Conservation (phyloP, 176 grass and related monocot genomes). For the Carex myosuroides region DNA sequence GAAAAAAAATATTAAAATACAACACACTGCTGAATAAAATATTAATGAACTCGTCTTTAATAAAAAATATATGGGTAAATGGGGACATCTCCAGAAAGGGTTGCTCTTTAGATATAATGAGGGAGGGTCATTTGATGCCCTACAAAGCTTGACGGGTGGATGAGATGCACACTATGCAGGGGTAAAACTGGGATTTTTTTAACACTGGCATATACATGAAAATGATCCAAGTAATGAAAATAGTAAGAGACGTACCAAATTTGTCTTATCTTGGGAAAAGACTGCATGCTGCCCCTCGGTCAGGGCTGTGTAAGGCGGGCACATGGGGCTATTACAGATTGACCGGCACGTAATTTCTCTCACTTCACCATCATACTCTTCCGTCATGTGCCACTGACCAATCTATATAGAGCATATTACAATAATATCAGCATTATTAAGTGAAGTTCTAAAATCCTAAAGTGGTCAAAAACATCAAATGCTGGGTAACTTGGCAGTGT, state of each 20-base stretch:
- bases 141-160: background rate
- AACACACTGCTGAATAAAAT: background rate
- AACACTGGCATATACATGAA: background rate
- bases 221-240: background rate
- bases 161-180: background rate
- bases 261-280: conserved; percentile 68
- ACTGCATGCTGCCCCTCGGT: conserved; percentile 93
- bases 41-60: no score
- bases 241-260: conserved; percentile 52
- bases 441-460: background rate
- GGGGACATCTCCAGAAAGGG: background rate
- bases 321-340: conserved; percentile 94
- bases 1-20: background rate
- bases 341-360: conserved; percentile 96
- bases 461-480: background rate
- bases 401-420: conserved; percentile 45
- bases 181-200: background rate
- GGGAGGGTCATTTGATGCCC: background rate
- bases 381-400: conserved; percentile 76
- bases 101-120: background rate
- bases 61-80: background rate
- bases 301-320: conserved; percentile 86
- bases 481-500: background rate
- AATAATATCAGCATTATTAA: background rate
- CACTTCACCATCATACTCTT: conserved; percentile 94